Conservation (phyloP, 2,329 filamentous ascomycete genomes). For the Penicillium sp. region DNA sequence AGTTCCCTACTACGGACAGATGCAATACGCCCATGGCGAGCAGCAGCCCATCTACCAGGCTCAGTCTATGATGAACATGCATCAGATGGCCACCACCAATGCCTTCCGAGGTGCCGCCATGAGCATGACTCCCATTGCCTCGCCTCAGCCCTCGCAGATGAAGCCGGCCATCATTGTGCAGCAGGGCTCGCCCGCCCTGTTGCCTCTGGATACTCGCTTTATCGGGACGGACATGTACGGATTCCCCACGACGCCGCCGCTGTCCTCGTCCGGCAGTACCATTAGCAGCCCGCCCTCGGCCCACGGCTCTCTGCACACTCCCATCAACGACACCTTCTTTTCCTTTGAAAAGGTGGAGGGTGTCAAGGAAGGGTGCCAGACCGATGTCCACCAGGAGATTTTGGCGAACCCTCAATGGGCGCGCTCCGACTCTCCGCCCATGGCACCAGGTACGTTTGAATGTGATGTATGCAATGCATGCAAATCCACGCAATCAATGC, state of each 20-base stretch:
- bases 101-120: conserved; percentile 38
- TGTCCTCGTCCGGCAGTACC: conserved; percentile 78
- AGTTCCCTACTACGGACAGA: conserved; percentile 42
- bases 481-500: background rate
- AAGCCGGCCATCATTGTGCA: conserved; percentile 69
- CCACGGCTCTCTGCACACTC: conserved; percentile 74
- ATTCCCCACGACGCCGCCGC: conserved; percentile 79
- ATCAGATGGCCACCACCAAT: conserved; percentile 41
- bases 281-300: conserved; percentile 78
- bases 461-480: background rate
- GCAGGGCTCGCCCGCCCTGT: conserved; percentile 51
- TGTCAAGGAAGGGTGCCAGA: conserved; percentile 67
- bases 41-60: conserved; percentile 38
- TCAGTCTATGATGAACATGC: conserved; percentile 45
- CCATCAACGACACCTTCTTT: conserved; percentile 74
- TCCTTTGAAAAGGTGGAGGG: conserved; percentile 63
- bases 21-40: conserved; percentile 29
- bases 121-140: conserved; percentile 64
- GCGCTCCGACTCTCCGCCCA: conserved; percentile 71
- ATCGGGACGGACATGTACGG: conserved; percentile 59
- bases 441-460: conserved; percentile 76
- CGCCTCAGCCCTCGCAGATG: conserved; percentile 67
- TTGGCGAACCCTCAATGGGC: conserved; percentile 72
- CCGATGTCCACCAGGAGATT: conserved; percentile 66
- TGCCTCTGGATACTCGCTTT: conserved; percentile 71